Conservation (phyloP, 2,329 filamentous ascomycete species). For the Sporothrix variecibatus region DNA sequence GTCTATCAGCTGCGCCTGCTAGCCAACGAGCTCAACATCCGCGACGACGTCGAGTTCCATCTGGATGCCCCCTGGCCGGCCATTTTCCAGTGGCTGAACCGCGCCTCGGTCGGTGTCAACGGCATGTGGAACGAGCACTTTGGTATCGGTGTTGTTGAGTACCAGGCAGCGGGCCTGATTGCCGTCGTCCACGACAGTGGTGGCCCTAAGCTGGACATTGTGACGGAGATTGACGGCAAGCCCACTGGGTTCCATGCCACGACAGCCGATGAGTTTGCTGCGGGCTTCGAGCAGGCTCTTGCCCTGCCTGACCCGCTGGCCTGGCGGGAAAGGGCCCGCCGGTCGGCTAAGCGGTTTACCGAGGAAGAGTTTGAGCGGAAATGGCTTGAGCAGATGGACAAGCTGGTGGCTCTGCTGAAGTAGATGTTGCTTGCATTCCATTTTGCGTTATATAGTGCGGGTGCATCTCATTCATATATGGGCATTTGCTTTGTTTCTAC, state of each 20-base stretch:
- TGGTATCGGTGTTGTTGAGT: conserved; percentile 96
- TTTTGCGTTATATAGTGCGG: not conserved
- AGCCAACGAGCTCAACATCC: conserved; percentile 82
- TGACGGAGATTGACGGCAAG: conserved; percentile 74
- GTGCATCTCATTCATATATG: not conserved
- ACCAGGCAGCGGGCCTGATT: conserved; percentile 91
- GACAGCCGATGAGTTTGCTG: conserved; percentile 75
- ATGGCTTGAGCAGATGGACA: conserved; percentile 76
- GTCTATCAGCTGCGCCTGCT: conserved; percentile 88
- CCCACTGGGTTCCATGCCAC: conserved; percentile 89
- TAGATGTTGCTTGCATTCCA: not conserved
- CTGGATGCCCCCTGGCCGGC: conserved; percentile 88
- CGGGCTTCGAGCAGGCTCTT: conserved; percentile 76
- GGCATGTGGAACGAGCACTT: conserved; percentile 99
- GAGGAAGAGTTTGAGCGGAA: conserved; percentile 80
- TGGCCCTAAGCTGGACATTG: conserved; percentile 91
- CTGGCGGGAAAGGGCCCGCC: conserved; percentile 73
- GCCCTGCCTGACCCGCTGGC: conserved; percentile 69
- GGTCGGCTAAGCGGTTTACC: conserved; percentile 80
- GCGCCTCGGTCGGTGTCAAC: conserved; percentile 84
- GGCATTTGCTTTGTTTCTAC: not conserved
- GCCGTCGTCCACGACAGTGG: conserved; percentile 91
- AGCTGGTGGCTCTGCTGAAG: conserved; percentile 55
- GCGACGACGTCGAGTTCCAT: conserved; percentile 81
- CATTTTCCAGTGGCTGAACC: conserved; percentile 76